A percentile compares a stretch with the other conserved stretches of the same genome.
Evolutionary conservation across 768 basidiomycete genomes (phyloP).

Genomic region (Suillus decipiens): DNA sequence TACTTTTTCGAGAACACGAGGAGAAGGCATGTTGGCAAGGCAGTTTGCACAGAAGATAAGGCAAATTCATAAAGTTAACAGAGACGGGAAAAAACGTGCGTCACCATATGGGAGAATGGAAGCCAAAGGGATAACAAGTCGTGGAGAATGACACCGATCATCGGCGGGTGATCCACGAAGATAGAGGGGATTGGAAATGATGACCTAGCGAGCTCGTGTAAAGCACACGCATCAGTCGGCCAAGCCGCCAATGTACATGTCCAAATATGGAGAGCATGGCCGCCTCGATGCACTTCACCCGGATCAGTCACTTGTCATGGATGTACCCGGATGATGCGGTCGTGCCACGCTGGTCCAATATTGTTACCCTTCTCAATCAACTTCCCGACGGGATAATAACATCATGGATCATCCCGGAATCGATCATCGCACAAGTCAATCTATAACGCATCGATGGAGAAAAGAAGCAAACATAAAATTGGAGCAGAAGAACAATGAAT

Average conservation of each 20-base stretch:
- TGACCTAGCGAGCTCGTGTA: slow-evolving; percentile 22
- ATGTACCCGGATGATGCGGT: not conserved
- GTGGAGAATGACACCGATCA: slow-evolving; percentile 8
- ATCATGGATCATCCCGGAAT: slow-evolving; percentile 3
- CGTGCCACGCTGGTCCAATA: not conserved
- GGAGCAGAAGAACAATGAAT: slow-evolving; percentile 1
- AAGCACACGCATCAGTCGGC: slow-evolving; percentile 18
- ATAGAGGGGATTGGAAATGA: slow-evolving; percentile 14
- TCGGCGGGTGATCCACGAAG: slow-evolving; percentile 8
- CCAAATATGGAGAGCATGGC: slow-evolving; percentile 22
- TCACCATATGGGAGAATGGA: slow-evolving; percentile 7
- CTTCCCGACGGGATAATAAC: not conserved
- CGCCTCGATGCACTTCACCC: slow-evolving; percentile 25
- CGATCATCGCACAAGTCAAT: slow-evolving; percentile 3
- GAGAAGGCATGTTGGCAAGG: slow-evolving; percentile 1
- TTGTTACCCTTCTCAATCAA: not conserved
- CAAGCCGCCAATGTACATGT: slow-evolving; percentile 15
- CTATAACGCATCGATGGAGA: not conserved
- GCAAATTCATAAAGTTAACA: slow-evolving; percentile 1
- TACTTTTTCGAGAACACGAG: slow-evolving; percentile 1
- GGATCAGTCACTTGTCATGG: slow-evolving; percentile 29
- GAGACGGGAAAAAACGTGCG: slow-evolving; percentile 4
- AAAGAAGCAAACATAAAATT: slow-evolving; percentile 5
- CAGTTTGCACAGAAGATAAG: slow-evolving; percentile 3
- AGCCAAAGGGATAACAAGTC: slow-evolving; percentile 4